These are phyloP conservation scores for Rubia peregrina DNA, from an alignment of 305 asterid genomes.

Conservation along the genomic window DNA sequence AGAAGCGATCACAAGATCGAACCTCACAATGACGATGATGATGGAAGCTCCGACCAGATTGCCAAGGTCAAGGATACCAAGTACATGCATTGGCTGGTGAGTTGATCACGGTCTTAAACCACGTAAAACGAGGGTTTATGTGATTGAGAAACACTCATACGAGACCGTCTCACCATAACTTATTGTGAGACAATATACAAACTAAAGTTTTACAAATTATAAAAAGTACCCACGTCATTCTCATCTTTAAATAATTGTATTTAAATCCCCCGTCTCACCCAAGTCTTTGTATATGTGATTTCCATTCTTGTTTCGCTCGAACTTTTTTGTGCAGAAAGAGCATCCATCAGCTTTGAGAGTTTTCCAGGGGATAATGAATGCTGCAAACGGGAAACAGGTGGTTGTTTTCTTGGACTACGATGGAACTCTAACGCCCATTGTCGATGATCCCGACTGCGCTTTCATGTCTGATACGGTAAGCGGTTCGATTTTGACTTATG, in stretches of 20 bases:
- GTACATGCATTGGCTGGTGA: slow-evolving; percentile 60
- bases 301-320: neutral
- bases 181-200: too few species aligned
- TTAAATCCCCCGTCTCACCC: too few species aligned
- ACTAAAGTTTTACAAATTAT: too few species aligned
- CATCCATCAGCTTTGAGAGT: slow-evolving; percentile 60
- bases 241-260: too few species aligned
- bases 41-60: neutral
- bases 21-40: slow-evolving; percentile 17
- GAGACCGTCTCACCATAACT: too few species aligned
- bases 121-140: too few species aligned
- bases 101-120: slow-evolving; percentile 4
- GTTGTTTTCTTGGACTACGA: slow-evolving; percentile 82
- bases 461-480: slow-evolving; percentile 74
- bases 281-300: too few species aligned
- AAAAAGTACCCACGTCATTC: too few species aligned
- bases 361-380: slow-evolving; percentile 32
- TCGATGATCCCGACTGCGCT: slow-evolving; percentile 68
- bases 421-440: slow-evolving; percentile 82
- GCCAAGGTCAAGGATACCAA: slow-evolving; percentile 21
- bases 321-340: slow-evolving; percentile 27
- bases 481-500: too few species aligned
- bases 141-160: too few species aligned
- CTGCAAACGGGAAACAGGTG: slow-evolving; percentile 37
- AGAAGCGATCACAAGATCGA: slow-evolving; percentile 13